Conservation (phyloP, 2,329 filamentous ascomycete genomes). For the Ophiostoma populinum region DNA sequence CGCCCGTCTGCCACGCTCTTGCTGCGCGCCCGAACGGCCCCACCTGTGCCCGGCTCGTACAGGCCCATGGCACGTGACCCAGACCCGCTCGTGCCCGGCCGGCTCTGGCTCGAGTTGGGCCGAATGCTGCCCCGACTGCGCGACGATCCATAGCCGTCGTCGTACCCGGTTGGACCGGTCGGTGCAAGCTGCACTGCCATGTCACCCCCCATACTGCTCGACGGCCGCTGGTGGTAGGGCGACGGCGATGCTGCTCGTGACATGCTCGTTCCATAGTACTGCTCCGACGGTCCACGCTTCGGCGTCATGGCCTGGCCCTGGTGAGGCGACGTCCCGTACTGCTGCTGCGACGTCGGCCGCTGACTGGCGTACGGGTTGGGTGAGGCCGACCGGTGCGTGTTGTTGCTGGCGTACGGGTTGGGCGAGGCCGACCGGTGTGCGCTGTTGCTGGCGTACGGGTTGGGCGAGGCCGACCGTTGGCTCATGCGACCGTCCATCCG, state of each 20-base stretch:
- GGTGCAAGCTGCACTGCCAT: slow-evolving; percentile 55
- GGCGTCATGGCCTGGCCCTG: slow-evolving; percentile 18
- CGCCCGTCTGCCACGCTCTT: slow-evolving; percentile 79
- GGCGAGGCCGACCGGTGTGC: slow-evolving; percentile 23
- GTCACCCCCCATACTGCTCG: slow-evolving; percentile 33
- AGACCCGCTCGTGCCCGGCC: slow-evolving; percentile 26
- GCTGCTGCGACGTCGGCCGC: slow-evolving; percentile 19
- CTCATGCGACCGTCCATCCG: slow-evolving; percentile 19
- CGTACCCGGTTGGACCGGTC: slow-evolving; percentile 15
- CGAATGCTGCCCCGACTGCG: slow-evolving; percentile 28
- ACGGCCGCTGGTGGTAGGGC: slow-evolving; percentile 31
- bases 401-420: slow-evolving; percentile 37
- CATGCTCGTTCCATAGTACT: slow-evolving; percentile 28
- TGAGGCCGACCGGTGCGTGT: slow-evolving; percentile 17
- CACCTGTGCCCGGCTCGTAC: slow-evolving; percentile 32
- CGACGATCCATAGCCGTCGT: slow-evolving; percentile 41
- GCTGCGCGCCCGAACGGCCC: slow-evolving; percentile 38
- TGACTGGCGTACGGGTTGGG: slow-evolving; percentile 43
- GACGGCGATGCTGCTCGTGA: slow-evolving; percentile 28
- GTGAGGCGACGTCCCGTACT: slow-evolving; percentile 12
- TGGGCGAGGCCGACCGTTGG: slow-evolving; percentile 28
- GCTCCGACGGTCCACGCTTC: slow-evolving; percentile 29
- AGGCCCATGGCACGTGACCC: slow-evolving; percentile 34
- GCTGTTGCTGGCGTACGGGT: slow-evolving; percentile 37
- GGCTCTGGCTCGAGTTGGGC: no score